Evolutionary conservation across 352 stramenopile genomes (phyloP).

Genomic region (Pythium chondricola): DNA sequence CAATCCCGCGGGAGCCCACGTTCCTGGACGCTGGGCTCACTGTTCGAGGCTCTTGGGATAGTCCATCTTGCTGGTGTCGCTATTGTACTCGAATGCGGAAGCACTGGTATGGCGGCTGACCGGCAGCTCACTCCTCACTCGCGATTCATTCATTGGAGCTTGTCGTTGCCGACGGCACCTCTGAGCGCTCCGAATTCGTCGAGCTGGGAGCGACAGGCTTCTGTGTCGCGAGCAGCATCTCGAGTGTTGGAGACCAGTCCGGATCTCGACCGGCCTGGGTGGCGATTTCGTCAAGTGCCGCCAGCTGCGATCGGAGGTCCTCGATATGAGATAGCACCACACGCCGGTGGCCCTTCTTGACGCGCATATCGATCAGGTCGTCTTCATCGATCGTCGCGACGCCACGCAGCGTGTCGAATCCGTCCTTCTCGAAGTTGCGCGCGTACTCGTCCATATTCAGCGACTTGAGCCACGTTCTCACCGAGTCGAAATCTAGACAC

Average conservation of each 20-base stretch:
- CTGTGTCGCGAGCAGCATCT: constrained; percentile 37
- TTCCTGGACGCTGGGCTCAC: no score
- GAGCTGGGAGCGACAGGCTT: not conserved
- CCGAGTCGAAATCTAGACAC: constrained; percentile 62
- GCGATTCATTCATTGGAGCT: constrained; percentile 5
- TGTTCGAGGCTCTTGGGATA: no score
- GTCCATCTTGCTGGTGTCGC: no score
- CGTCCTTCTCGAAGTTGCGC: constrained; percentile 83
- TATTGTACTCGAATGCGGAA: no score
- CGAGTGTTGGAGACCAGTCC: constrained; percentile 67
- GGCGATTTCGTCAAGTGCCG: constrained; percentile 51
- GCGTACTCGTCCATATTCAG: constrained; percentile 88
- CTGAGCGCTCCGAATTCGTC: constrained; percentile 1
- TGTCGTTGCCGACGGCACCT: constrained; percentile 1
- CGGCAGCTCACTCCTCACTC: no score
- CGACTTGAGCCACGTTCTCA: constrained; percentile 80
- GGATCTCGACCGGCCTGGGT: constrained; percentile 51
- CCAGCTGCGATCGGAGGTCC: constrained; percentile 68
- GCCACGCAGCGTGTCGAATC: constrained; percentile 79
- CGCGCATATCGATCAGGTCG: constrained; percentile 82
- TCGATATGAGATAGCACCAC: constrained; percentile 85
- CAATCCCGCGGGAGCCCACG: no score
- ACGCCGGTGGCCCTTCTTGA: constrained; percentile 84
- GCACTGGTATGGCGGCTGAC: no score
- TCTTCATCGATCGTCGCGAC: constrained; percentile 85